These are phyloP conservation scores for Botrytis deweyae DNA, from an alignment of 2,329 filamentous ascomycete genomes.

Conservation along the genomic window DNA sequence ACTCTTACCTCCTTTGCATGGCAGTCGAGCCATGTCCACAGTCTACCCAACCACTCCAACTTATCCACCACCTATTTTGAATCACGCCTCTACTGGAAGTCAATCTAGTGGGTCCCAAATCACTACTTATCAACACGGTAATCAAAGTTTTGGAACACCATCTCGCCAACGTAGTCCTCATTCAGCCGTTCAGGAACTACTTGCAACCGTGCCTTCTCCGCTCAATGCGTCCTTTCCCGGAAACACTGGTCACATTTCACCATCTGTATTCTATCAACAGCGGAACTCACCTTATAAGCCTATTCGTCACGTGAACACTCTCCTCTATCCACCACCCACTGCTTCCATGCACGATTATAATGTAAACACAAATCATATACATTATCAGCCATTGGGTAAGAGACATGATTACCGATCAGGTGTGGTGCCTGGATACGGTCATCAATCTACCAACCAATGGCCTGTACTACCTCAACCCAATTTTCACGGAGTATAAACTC, in stretches of 20 bases:
- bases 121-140: conserved; percentile 11
- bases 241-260: conserved; percentile 61
- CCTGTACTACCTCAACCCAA: conserved; percentile 40
- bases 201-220: conserved; percentile 41
- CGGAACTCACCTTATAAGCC: conserved; percentile 91
- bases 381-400: conserved; percentile 76
- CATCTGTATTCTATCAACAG: conserved; percentile 82
- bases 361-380: conserved; percentile 67
- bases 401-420: conserved; percentile 66
- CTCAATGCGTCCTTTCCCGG: conserved; percentile 42
- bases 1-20: conserved; percentile 35
- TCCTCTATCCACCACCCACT: conserved; percentile 85
- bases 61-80: conserved; percentile 47
- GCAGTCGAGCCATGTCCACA: conserved; percentile 67
- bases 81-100: conserved; percentile 37
- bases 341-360: conserved; percentile 74
- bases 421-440: conserved; percentile 61
- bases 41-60: conserved; percentile 61
- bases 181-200: conserved; percentile 36
- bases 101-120: conserved; percentile 17
- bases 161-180: conserved; percentile 39
- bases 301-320: conserved; percentile 81
- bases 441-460: conserved; percentile 32
- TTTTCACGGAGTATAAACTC: conserved; percentile 29
- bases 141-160: conserved; percentile 34